Conservation (phyloP, 371 early-diverging fungal genomes). For the Lichtheimia ramosa region DNA sequence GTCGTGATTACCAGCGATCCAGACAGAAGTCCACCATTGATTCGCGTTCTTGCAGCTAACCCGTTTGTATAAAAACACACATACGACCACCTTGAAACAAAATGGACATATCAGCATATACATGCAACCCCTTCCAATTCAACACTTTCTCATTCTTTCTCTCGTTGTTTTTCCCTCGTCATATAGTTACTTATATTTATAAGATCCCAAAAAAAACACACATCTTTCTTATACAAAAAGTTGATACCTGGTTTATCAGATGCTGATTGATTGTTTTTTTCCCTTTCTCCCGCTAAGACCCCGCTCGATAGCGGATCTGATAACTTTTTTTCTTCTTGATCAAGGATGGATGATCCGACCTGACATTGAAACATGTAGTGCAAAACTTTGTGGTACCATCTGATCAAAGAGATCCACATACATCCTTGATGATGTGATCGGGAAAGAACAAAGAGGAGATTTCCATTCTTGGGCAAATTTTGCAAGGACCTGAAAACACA, state of each 20-base stretch:
- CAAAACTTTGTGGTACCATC: too few species aligned
- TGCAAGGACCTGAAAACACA: too few species aligned
- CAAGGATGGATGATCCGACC: too few species aligned
- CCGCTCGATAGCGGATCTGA: background rate
- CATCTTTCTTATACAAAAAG: background rate
- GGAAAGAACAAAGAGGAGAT: background rate
- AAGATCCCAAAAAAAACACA: background rate
- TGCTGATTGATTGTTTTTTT: background rate
- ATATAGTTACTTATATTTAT: background rate
- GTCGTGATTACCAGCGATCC: conserved; percentile 67
- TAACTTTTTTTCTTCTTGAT: background rate
- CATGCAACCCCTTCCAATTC: background rate
- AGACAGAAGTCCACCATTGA: conserved; percentile 64
- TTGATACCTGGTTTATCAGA: too few species aligned
- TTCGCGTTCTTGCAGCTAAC: conserved; percentile 67
- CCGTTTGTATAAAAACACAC: conserved; percentile 41
- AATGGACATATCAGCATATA: background rate
- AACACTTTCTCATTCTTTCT: background rate
- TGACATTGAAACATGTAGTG: too few species aligned
- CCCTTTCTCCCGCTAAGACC: background rate
- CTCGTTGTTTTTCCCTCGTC: background rate
- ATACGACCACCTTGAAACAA: background rate
- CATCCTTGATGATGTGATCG: too few species aligned
- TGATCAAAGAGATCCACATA: too few species aligned
- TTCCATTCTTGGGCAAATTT: too few species aligned